Evolutionary conservation across 1,284 basidiomycete genomes (phyloP).

Genomic region (Rhodotorula sp.): DNA sequence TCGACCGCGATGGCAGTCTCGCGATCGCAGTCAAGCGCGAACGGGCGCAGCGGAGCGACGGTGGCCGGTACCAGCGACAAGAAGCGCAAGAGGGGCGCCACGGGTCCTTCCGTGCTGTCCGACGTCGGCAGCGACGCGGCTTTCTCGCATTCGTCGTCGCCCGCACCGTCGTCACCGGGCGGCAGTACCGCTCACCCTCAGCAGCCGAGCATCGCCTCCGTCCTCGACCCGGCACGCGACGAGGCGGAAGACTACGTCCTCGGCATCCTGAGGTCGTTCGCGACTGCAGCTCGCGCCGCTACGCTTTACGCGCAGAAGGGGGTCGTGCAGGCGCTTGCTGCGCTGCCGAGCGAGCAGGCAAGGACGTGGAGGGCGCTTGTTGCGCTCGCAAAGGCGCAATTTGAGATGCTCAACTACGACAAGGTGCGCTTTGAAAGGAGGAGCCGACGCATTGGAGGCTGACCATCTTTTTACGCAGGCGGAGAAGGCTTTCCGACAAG

Average conservation of each 20-base stretch:
- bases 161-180: conserved; percentile 36
- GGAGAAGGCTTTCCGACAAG: conserved; percentile 76
- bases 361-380: conserved; percentile 65
- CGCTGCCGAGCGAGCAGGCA: conserved; percentile 71
- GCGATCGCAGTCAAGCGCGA: conserved; percentile 13
- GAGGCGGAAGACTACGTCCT: conserved; percentile 70
- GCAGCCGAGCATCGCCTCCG: conserved; percentile 49
- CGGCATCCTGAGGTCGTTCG: conserved; percentile 75
- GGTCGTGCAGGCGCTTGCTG: conserved; percentile 71
- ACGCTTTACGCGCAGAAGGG: conserved; percentile 70
- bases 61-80: conserved; percentile 22
- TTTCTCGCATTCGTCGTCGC: conserved; percentile 3
- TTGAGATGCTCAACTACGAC: conserved; percentile 79
- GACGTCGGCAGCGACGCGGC: conserved; percentile 21
- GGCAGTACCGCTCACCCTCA: conserved; percentile 59
- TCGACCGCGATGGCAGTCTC: conserved; percentile 18
- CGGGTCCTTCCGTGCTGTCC: conserved; percentile 28
- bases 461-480: conserved; percentile 57
- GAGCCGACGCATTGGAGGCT: background rate
- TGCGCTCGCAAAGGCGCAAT: conserved; percentile 78
- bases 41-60: background rate
- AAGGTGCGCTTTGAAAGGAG: conserved; percentile 59
- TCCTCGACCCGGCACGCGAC: conserved; percentile 53
- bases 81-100: conserved; percentile 30
- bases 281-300: conserved; percentile 67